These are phyloP conservation scores for Naganishia vishniacii DNA, from an alignment of 768 basidiomycete genomes.

Conservation along the genomic window DNA sequence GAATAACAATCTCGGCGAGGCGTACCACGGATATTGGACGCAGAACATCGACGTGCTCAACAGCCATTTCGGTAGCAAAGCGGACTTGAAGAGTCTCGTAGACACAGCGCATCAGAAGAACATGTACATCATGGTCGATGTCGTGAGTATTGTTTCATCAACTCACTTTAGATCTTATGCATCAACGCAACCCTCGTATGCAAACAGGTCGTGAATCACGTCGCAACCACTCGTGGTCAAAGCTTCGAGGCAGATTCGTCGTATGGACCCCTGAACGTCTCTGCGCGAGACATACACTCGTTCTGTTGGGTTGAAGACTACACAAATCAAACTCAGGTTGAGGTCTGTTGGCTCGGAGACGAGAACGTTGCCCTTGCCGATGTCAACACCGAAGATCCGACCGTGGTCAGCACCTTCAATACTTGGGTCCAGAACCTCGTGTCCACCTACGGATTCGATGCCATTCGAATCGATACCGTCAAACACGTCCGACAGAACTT, in stretches of 20 bases:
- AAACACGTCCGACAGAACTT: slow-evolving; percentile 55
- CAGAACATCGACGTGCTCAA: slow-evolving; percentile 43
- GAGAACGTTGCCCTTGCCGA: slow-evolving; percentile 67
- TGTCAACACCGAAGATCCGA: slow-evolving; percentile 65
- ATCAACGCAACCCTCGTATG: not conserved
- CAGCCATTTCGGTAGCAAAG: slow-evolving; percentile 41
- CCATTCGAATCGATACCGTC: slow-evolving; percentile 67
- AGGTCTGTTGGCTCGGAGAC: slow-evolving; percentile 81
- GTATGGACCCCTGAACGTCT: slow-evolving; percentile 36
- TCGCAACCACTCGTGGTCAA: slow-evolving; percentile 61
- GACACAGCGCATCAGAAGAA: slow-evolving; percentile 39
- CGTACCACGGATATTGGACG: slow-evolving; percentile 42
- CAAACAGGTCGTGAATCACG: slow-evolving; percentile 66
- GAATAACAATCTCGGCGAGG: slow-evolving; percentile 39
- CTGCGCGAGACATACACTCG: slow-evolving; percentile 64
- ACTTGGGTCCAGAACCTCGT: slow-evolving; percentile 67
- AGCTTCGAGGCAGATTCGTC: slow-evolving; percentile 53
- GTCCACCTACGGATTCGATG: slow-evolving; percentile 68
- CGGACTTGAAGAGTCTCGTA: slow-evolving; percentile 45
- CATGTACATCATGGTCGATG: slow-evolving; percentile 50
- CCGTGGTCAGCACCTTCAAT: slow-evolving; percentile 61
- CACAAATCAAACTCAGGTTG: slow-evolving; percentile 63
- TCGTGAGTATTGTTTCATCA: slow-evolving; percentile 27
- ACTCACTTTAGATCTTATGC: not conserved
- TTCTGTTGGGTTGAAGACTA: slow-evolving; percentile 67